Conservation (phyloP, 1,284 basidiomycete species). For the Puccinia hordei region DNA sequence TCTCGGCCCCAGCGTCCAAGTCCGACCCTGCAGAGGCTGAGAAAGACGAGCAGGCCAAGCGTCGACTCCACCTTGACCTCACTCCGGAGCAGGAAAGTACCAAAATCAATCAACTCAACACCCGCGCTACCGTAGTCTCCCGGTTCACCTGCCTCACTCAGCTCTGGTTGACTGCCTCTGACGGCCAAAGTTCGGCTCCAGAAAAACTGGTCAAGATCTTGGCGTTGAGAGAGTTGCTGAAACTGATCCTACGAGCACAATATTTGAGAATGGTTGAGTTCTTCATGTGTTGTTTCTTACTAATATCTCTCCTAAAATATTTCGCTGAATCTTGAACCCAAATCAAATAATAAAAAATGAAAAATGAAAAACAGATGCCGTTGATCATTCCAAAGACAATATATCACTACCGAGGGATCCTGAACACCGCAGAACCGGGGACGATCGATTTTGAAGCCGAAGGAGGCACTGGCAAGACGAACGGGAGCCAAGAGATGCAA, state of each 20-base stretch:
- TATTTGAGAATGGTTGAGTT: slow-evolving; percentile 36
- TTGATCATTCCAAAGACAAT: slow-evolving; percentile 11
- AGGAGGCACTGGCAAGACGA: not conserved
- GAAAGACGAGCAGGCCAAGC: not conserved
- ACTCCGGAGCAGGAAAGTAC: slow-evolving; percentile 3
- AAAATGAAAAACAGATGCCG: too few relatives aligned
- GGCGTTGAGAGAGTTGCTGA: slow-evolving; percentile 2
- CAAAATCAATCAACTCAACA: not conserved
- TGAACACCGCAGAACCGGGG: not conserved
- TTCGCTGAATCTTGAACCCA: not conserved
- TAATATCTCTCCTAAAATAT: not conserved
- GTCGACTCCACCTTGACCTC: not conserved
- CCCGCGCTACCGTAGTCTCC: not conserved
- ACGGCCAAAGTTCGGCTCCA: not conserved
- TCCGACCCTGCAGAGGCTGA: not conserved
- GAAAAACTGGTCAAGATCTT: slow-evolving; percentile 11
- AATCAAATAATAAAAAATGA: not conserved
- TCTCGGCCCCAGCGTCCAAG: not conserved
- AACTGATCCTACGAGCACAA: slow-evolving; percentile 23
- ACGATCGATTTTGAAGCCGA: slow-evolving; percentile 15
- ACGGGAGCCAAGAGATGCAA: too few relatives aligned
- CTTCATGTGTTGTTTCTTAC: not conserved
- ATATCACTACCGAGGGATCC: slow-evolving; percentile 18
- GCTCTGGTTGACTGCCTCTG: slow-evolving; percentile 8
- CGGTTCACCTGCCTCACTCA: slow-evolving; percentile 10